phyloP scores from a whole-genome alignment of 2,329 filamentous ascomycete genomes.

The Ophiocordyceps australis region DNA sequence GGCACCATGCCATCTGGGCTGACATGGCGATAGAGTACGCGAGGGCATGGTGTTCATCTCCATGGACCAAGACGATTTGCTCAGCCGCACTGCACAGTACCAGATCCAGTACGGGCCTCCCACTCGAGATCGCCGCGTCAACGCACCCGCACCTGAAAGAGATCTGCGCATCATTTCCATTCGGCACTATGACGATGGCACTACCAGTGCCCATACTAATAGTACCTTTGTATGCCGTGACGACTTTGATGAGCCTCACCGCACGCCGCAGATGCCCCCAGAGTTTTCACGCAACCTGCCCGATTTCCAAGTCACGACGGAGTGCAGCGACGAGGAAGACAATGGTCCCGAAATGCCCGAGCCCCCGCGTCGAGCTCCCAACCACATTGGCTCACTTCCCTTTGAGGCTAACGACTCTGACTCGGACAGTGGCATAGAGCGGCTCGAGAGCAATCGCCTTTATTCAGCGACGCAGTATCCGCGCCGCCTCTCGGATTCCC shows the following conservation, averaged over 20 bases:
- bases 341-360: conserved; percentile 13
- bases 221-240: conserved; percentile 23
- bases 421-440: conserved; percentile 12
- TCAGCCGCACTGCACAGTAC: conserved; percentile 56
- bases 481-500: conserved; percentile 5
- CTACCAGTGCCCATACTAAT: conserved; percentile 25
- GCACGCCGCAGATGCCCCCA: conserved; percentile 34
- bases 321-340: conserved; percentile 41
- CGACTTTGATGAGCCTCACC: conserved; percentile 23
- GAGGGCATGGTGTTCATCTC: conserved; percentile 86
- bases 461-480: conserved; percentile 7
- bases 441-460: conserved; percentile 10
- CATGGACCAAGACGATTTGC: conserved; percentile 64
- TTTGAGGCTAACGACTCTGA: conserved; percentile 30
- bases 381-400: conserved; percentile 34
- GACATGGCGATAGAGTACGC: conserved; percentile 42
- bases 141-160: conserved; percentile 3
- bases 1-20: neutral
- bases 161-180: conserved; percentile 25
- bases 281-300: conserved; percentile 31
- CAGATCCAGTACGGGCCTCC: conserved; percentile 44
- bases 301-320: conserved; percentile 36
- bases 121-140: conserved; percentile 4
- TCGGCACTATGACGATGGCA: conserved; percentile 32
- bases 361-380: conserved; percentile 21